Evolutionary conservation across 1,284 basidiomycete species (phyloP), one percentile per base, ranked within the genome.

Genomic region (Tilletiaria anomala): DNA sequence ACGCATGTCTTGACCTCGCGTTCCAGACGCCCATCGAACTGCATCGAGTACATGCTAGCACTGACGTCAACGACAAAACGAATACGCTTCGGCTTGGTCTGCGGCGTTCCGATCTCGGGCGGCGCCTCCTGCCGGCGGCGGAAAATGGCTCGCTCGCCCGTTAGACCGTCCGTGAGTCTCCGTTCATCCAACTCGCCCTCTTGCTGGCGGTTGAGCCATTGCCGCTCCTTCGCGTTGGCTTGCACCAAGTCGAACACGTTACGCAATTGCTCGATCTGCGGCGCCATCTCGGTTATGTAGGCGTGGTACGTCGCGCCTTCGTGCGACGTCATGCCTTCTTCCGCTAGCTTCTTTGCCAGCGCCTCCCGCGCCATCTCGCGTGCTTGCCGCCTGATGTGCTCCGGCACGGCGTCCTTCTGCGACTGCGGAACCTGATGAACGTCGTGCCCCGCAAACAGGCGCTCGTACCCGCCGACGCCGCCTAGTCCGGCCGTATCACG

Each of bases 151-250:
- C 59, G 37, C 42, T 69, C 68, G n/a, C 68, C 68, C 2, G 62
- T 65, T 5, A 70, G 48, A 0, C 67, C 68, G 33, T 70, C 67
- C 11, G 54, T 54, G 5, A 70, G 43, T 0, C 67, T 43, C 2
- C 50, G 49, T 40, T 70, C 68, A 47, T 70, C 68, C 11, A 70
- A 42, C 47, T 70, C 67, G 1, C 68, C 68, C 12, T 70, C 68
- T 37, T 58, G 56, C 40, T 68, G 67, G 1, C 68, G 50, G 31
- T 57, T 61, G 26, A 69, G 43, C 68, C 68, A 70, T 12, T 32
- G 26, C 1, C 68, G 54, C 44, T 70, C 68, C 37, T 68, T 54
- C 32, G 63, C 61, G 35, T 65, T 65, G 5, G 68, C 67, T 35
- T 68, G 63, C 33, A 69, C 55, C 18, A 58, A 55, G 37, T 65